A percentile compares a stretch with the other conserved stretches of the same genome.
phyloP scores from a whole-genome alignment of 306 rosid genomes.

The Begonia masoniana region DNA sequence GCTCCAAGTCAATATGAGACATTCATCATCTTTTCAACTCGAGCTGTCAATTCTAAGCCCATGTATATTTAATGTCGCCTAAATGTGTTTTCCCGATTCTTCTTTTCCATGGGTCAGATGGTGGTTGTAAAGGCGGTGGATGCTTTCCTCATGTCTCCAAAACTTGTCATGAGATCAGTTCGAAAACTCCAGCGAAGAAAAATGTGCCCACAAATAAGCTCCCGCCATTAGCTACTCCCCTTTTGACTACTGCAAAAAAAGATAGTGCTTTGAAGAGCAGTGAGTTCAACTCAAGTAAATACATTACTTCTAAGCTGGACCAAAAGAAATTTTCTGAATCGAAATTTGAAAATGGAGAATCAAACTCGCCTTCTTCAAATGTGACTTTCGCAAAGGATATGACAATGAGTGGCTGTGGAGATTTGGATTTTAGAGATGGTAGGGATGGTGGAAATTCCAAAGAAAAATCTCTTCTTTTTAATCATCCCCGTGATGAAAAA shows the following conservation, averaged over 20 bases:
- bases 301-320: constrained; percentile 24
- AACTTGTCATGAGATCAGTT: constrained; percentile 24
- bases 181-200: constrained; percentile 44
- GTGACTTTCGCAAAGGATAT: constrained; percentile 26
- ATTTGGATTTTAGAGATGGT: constrained; percentile 19
- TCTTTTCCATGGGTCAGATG: constrained; percentile 24
- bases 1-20: too few relatives aligned
- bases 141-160: constrained; percentile 21
- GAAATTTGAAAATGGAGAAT: constrained; percentile 32
- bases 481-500: constrained; percentile 47
- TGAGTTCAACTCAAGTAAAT: constrained; percentile 27
- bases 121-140: constrained; percentile 21
- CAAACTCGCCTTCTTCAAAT: constrained; percentile 20
- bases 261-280: constrained; percentile 18
- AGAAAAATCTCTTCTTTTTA: constrained; percentile 31
- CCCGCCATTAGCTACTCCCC: constrained; percentile 41
- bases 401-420: constrained; percentile 21
- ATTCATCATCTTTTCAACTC: too few relatives aligned
- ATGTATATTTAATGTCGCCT: neutral
- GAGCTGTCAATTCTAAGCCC: too few relatives aligned
- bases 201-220: constrained; percentile 46
- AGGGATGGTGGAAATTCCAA: constrained; percentile 20
- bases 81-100: constrained; percentile 11
- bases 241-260: constrained; percentile 25
- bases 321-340: constrained; percentile 28